Conservation (phyloP, 495 filamentous ascomycete genomes). For the Cudoniella acicularis region DNA sequence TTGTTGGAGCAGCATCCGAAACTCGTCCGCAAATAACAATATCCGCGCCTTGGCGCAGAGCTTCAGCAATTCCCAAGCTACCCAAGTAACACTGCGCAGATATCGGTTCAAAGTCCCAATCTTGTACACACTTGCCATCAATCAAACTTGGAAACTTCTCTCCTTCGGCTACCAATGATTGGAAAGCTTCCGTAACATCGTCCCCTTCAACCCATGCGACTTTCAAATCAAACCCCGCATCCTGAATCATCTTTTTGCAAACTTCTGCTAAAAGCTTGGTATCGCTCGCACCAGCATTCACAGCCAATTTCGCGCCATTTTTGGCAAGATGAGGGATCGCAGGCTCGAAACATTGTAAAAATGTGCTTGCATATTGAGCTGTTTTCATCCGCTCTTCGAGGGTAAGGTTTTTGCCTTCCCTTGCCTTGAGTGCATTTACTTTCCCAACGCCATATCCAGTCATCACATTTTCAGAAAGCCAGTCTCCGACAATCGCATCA, state of each 20-base stretch:
- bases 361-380: neutral
- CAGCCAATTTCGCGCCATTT: conserved; percentile 49
- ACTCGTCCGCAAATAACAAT: conserved; percentile 56
- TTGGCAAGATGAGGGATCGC: conserved; percentile 47
- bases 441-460: conserved; percentile 39
- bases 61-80: conserved; percentile 45
- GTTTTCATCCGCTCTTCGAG: conserved; percentile 26
- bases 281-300: conserved; percentile 54
- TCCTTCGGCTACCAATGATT: neutral
- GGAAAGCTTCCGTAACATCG: conserved; percentile 11
- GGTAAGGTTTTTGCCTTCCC: neutral
- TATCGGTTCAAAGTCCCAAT: conserved; percentile 50
- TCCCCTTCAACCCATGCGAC: conserved; percentile 47
- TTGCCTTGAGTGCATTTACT: neutral
- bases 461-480: conserved; percentile 40
- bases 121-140: neutral
- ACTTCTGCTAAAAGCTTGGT: conserved; percentile 43
- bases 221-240: conserved; percentile 20
- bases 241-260: conserved; percentile 38
- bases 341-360: conserved; percentile 51
- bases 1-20: conserved; percentile 49
- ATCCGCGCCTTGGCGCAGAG: conserved; percentile 48
- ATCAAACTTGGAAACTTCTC: conserved; percentile 7
- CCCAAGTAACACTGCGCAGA: conserved; percentile 52
- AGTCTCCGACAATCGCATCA: conserved; percentile 54